Base-by-base conservation (phyloP, 805 yeast species). In the Vanderwaltozyma verrucispora region DNA sequence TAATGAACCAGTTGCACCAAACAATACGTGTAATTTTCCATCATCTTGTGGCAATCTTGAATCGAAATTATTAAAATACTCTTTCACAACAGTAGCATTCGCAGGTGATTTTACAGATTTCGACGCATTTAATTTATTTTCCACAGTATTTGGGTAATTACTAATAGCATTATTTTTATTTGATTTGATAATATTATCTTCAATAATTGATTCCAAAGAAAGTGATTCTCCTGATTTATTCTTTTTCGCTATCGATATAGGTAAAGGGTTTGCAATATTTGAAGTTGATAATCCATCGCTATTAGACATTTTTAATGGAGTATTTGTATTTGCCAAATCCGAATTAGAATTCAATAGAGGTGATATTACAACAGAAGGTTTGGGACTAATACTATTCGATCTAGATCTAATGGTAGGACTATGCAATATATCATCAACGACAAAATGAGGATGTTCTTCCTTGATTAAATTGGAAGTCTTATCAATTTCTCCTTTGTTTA, bases 1-100 rank as follows among this genome's bases (percentile, higher is more conserved):
- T 28, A 86, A 79, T 5, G 92, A 80, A 1, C 96, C 96, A 14
- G 95, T 85, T 21, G 88, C 87, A 7, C 92, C 96, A 43, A 87
- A 67, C 43, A 87, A 65, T 25, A 87, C 77, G 61, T 87, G 96
- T 41, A 84, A 70, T 55, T 85, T 87, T 12, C 86, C 88, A 59
- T 87, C 96, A 54, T 86, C 92, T 56, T 80, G 75, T 1, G 80
- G 80, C 43, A 77, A 60, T 14, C 81, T 66, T 4, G 80, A 77
- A 51, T 81, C 87, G 28, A 74, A 62, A 48, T 74, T 74, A 30
- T 53, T 49, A n/a, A 67, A 56, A 16, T 61, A 59, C 35, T 69
- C 69, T 47, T 72, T 60, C 2, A 33, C 29, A 1, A 29, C 31
- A 2, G 37, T n/a, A 6, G 33, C 30, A 23, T 36, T 32, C 6